A percentile compares a stretch with the other conserved stretches of the same genome.
Conservation (phyloP, 2,329 filamentous ascomycete genomes). For the Xenosphaeropsis pyriputrescens region DNA sequence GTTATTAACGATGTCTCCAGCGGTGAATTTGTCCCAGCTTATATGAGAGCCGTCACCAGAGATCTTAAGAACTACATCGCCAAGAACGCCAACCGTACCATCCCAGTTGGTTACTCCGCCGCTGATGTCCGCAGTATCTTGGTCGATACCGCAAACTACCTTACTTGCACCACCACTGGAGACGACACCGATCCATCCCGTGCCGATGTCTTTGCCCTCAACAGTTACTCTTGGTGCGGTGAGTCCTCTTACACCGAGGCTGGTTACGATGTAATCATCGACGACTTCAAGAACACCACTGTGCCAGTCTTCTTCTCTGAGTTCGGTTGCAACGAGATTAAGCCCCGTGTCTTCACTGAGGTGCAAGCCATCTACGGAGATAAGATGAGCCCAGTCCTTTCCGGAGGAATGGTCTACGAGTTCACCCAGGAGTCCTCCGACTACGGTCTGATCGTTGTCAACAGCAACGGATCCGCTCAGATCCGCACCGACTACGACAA, state of each 20-base stretch:
- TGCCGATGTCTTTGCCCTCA: conserved; percentile 64
- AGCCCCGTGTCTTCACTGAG: conserved; percentile 64
- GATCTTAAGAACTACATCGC: conserved; percentile 73
- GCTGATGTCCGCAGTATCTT: conserved; percentile 64
- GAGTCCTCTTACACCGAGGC: conserved; percentile 47
- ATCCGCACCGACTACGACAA: conserved; percentile 56
- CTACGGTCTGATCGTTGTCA: conserved; percentile 50
- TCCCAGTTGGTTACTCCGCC: conserved; percentile 70
- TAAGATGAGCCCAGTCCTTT: conserved; percentile 54
- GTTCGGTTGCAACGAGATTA: conserved; percentile 60
- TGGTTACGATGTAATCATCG: conserved; percentile 47
- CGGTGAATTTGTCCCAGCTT: conserved; percentile 48
- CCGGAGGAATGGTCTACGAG: conserved; percentile 71
- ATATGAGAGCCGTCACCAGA: conserved; percentile 55
- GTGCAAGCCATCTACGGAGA: conserved; percentile 56
- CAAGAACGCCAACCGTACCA: conserved; percentile 49
- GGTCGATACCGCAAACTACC: conserved; percentile 61
- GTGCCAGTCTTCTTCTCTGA: conserved; percentile 76
- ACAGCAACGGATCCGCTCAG: conserved; percentile 37
- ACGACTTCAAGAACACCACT: conserved; percentile 47
- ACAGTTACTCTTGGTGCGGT: conserved; percentile 63
- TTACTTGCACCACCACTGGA: conserved; percentile 47
- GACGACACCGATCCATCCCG: conserved; percentile 44
- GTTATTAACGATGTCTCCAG: conserved; percentile 54
- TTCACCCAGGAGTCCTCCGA: conserved; percentile 57